Conservation (phyloP, 108 stramenopile species). For the Asterionellopsis glacialis region DNA sequence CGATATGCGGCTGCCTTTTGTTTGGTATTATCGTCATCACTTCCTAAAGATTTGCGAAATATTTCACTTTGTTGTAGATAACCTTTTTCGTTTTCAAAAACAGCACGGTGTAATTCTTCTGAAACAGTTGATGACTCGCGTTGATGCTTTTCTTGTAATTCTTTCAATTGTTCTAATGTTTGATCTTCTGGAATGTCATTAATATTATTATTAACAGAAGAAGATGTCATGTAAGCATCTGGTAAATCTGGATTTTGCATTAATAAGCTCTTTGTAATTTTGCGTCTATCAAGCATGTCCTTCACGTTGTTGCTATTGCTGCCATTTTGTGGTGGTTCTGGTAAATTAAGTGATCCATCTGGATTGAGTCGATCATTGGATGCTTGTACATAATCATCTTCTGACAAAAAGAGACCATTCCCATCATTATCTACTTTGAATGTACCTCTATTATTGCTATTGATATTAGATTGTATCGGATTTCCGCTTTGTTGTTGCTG, state of each 20-base stretch:
- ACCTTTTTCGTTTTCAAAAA: slow-evolving; percentile 13
- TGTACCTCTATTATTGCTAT: slow-evolving; percentile 1
- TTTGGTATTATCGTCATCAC: not conserved
- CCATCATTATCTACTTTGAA: too few species aligned
- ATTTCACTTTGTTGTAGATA: slow-evolving; percentile 15
- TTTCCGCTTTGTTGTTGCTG: not conserved
- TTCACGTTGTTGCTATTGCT: not conserved
- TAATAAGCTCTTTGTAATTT: not conserved
- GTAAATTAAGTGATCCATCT: not conserved
- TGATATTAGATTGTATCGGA: not conserved
- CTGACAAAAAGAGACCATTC: not conserved
- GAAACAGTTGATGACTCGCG: not conserved
- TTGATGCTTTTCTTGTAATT: not conserved
- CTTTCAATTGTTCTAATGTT: not conserved
- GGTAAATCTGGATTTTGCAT: not conserved
- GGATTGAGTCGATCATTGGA: not conserved
- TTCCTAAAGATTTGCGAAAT: slow-evolving; percentile 9
- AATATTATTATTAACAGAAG: not conserved
- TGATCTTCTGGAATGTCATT: not conserved
- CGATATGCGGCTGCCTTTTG: slow-evolving; percentile 2
- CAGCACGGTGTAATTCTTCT: slow-evolving; percentile 13
- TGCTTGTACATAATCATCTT: not conserved
- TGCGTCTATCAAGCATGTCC: not conserved
- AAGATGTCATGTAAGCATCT: not conserved
- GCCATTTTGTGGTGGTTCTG: not conserved